A percentile compares a stretch with the other conserved stretches of the same genome.
Evolutionary conservation across 2,329 filamentous ascomycete genomes (phyloP).

Genomic region (Cladosporium sp.): DNA sequence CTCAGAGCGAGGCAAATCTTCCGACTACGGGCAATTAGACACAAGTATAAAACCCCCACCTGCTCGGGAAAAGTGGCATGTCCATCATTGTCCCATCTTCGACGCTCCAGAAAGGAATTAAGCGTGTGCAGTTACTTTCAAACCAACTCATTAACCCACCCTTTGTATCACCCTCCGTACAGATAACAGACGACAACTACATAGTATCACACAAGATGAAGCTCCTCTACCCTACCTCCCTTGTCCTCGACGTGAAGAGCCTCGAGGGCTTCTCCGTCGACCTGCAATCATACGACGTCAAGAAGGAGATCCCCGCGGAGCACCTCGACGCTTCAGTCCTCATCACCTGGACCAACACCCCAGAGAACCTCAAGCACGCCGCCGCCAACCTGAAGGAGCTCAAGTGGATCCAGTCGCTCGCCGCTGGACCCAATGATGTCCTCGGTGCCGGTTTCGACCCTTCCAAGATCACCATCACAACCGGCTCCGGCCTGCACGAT

Average conservation of each 20-base stretch:
- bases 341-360: conserved; percentile 62
- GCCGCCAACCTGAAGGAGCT: conserved; percentile 57
- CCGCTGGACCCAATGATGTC: conserved; percentile 66
- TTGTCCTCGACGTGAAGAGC: conserved; percentile 56
- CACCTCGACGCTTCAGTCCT: conserved; percentile 61
- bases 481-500: conserved; percentile 65
- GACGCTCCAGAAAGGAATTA: conserved; percentile 4
- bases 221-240: conserved; percentile 66
- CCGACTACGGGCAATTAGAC: conserved; percentile 7
- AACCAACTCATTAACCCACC: conserved; percentile 12
- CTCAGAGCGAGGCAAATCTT: conserved; percentile 16
- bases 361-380: conserved; percentile 60
- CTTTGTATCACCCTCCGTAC: not conserved
- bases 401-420: conserved; percentile 66
- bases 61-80: conserved; percentile 7
- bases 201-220: conserved; percentile 51
- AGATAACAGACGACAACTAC: not conserved
- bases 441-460: conserved; percentile 61
- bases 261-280: conserved; percentile 60
- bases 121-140: conserved; percentile 8
- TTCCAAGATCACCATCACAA: conserved; percentile 54
- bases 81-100: not conserved
- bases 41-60: conserved; percentile 14
- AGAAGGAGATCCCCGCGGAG: conserved; percentile 56
- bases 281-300: conserved; percentile 62